phyloP scores from a whole-genome alignment of 2,329 filamentous ascomycete species.

The Stagonosporopsis cucurbitacearum region DNA sequence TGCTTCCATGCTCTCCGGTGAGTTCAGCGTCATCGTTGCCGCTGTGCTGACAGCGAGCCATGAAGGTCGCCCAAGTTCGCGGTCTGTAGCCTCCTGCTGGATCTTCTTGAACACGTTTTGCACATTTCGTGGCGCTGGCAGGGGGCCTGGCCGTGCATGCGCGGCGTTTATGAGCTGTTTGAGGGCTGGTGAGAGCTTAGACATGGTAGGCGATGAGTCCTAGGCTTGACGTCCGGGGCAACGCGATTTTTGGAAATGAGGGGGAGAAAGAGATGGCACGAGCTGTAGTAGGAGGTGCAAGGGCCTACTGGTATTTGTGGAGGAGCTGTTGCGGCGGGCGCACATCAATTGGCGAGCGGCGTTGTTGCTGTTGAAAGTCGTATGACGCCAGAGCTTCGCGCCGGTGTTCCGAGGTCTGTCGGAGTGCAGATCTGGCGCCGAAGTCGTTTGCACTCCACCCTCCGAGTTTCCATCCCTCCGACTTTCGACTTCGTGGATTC shows the following conservation, averaged over 20 bases:
- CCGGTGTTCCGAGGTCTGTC: constrained; percentile 8
- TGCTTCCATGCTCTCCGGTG: constrained; percentile 72
- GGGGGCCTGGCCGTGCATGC: constrained; percentile 44
- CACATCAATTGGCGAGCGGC: constrained; percentile 14
- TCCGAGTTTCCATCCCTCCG: background rate
- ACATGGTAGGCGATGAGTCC: constrained; percentile 31
- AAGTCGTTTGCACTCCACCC: background rate
- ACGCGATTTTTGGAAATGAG: background rate
- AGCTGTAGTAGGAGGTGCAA: background rate
- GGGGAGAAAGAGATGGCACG: background rate
- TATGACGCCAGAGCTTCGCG: constrained; percentile 13
- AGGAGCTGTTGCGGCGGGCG: background rate
- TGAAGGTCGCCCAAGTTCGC: constrained; percentile 42
- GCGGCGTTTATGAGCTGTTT: constrained; percentile 47
- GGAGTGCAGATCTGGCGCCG: constrained; percentile 11
- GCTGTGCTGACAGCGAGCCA: constrained; percentile 62
- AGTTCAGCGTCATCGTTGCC: constrained; percentile 86
- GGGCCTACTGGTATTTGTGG: background rate
- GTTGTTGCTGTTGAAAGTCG: constrained; percentile 1
- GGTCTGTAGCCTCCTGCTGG: constrained; percentile 39
- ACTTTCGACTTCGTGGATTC: background rate
- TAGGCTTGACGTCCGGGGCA: background rate
- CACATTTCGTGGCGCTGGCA: constrained; percentile 43
- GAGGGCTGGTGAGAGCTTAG: constrained; percentile 45
- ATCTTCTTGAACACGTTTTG: constrained; percentile 42